Evolutionary conservation across 1,139 yeast species (phyloP), one percentile per base, ranked within the genome.

Genomic region (Magnusiomyces paraingens): DNA sequence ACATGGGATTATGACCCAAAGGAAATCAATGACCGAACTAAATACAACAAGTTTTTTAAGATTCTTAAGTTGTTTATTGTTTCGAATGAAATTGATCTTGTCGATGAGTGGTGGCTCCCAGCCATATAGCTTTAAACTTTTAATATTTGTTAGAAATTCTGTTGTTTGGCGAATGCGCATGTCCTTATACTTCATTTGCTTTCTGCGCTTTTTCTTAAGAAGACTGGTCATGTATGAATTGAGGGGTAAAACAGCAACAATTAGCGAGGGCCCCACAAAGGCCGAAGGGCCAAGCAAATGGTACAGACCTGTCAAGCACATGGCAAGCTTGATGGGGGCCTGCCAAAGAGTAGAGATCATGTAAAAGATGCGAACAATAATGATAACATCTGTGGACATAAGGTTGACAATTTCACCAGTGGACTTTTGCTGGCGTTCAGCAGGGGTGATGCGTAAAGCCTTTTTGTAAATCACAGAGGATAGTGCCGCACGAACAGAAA

Each of bases 401-500:
- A 91, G 76, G 65, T 91, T 93, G 57, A 93, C 98, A 64, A 93
- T 89, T 67, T 91, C 98, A 65, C 98, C 97, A 8, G 96, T 87
- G 36, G 87, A 81, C 51, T 87, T 81, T 53, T 79, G 76, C 58
- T 81, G 84, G 53, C 88, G 83, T 1, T 94, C 83, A 62, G 89
- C 95, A 62, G 82, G 85, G 1, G 96, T 86, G 57, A 93, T 75
- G 4, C 78, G 79, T 58, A 93, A 72, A 0, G 98, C 78, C 67
- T 93, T 93, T 63, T 83, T 77, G 68, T 90, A 91, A 53, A 91
- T 79, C 14, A 86, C 76, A 1, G 93, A 77, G 2, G 84, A 85
- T 59, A 91, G 74, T 0, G 95, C 78, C 22, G 94, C 81, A 65
- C 84, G 57, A 8, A 65, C 61, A 3, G 61, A 56, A 21, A 66